Evolutionary conservation across 306 rosid genomes (phyloP), one percentile per base, ranked within the genome.

Genomic region (Cajanus cajan): DNA sequence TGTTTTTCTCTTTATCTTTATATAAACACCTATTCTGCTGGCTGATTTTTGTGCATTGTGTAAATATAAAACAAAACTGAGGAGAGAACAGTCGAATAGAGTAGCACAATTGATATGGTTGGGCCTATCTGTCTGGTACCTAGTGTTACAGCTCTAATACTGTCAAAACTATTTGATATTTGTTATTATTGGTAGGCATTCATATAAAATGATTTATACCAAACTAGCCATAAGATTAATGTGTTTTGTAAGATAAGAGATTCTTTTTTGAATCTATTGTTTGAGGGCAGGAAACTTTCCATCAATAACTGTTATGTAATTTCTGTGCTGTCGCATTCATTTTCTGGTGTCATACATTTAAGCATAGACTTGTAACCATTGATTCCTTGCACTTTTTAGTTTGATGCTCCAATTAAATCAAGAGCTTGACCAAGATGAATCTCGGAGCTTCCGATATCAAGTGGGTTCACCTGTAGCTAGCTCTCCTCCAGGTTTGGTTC

Each of bases 391-490:
- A 48, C 65, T 41, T 80, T 62, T 41, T 78, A 93, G 99, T 78
- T 90, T 96, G 86, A 89, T 93, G 94, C 90, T 91, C 84, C 99
- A 96, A 83, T 80, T 93, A 62, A 96, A 83, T 88, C 99, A 90
- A 90, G 99, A 95, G 82, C 93, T 87, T 78, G 99, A 95, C 58
- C 99, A 90, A 89, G 99, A 95, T 58, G 98, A 95, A 24, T 63
- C 90, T 84, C 87, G 93, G 68, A 87, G 87, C 80, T 88, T 91
- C 78, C 84, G 93, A 48, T 91, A 87, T 80, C 98, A 84, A 88
- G 87, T 91, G 82, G 91, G 96, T 85, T 96, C 99, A 41, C 99
- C 99, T 54, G 55, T 90, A 15, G 79, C 96, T 77, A 90, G 77
- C 87, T 96, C 99, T 76, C 99, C 99, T 13, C 98, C 99, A 75